Evolutionary conservation across 805 yeast species (phyloP).

Genomic region (Monosporozyma siamensis): DNA sequence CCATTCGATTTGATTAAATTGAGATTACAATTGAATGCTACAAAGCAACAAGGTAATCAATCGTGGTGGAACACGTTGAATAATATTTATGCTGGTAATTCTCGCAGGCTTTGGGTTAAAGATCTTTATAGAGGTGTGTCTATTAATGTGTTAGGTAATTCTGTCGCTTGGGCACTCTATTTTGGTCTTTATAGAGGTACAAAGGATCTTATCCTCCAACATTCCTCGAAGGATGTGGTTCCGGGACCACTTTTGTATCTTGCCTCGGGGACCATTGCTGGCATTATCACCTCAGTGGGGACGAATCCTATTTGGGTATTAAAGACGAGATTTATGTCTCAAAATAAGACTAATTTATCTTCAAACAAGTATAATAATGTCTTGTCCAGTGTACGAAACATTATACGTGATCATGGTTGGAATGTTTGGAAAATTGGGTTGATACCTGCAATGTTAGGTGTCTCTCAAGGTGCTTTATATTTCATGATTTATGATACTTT

Average conservation of each 20-base stretch:
- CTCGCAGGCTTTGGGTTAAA: background rate
- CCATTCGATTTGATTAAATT: conserved; percentile 84
- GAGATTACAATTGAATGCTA: conserved; percentile 57
- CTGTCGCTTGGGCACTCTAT: conserved; percentile 83
- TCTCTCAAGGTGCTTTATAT: conserved; percentile 83
- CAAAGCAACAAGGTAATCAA: conserved; percentile 4
- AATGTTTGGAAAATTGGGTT: conserved; percentile 64
- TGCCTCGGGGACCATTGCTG: conserved; percentile 57
- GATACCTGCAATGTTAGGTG: conserved; percentile 67
- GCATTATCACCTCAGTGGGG: conserved; percentile 58
- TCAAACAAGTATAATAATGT: conserved; percentile 40
- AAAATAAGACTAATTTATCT: conserved; percentile 15
- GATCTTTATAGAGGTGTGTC: conserved; percentile 61
- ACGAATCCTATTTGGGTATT: conserved; percentile 96
- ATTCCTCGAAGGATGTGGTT: background rate
- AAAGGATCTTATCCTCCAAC: conserved; percentile 41
- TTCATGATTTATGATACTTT: conserved; percentile 76
- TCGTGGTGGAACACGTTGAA: background rate
- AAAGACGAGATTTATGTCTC: conserved; percentile 77
- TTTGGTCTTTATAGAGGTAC: conserved; percentile 65
- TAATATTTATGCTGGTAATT: no score
- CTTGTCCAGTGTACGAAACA: conserved; percentile 42
- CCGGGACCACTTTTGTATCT: conserved; percentile 37
- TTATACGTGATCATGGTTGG: conserved; percentile 48
- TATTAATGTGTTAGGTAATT: conserved; percentile 76